Base-by-base conservation (phyloP, 768 basidiomycete species). In the Hydnomerulius pinastri region DNA sequence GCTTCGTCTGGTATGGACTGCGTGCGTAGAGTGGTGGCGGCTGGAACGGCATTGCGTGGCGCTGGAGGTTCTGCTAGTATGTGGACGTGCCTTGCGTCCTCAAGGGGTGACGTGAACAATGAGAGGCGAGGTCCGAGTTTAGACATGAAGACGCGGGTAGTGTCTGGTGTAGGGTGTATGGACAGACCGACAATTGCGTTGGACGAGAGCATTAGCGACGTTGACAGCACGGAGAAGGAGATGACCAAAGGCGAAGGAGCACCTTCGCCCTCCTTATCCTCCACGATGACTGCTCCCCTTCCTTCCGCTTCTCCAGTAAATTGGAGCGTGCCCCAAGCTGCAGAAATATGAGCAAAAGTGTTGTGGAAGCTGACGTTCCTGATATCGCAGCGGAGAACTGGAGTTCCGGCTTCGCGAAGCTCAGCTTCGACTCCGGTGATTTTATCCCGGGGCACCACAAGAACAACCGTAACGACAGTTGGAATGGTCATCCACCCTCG, bases 401-500 rank as follows among this genome's bases (percentile, higher is more conserved):
- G 65, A 3, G 60, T 69, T 11, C 55, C 60, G 2, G 36, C 50
- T 6, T 15, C 46, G 10, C 62, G 55, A 36, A 74, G 57, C 0
- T 57, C 49, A 7, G 53, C 17, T 45, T 63, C 63, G 40, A 71
- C 45, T 21, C 50, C 32, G 13, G 23, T 42, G 8, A 70, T 53
- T 41, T 51, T 62, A 43, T 46, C 51, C 13, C 67, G 59, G 8
- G 73, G 73, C 15, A 75, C 51, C 11, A 59, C 57, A 13, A 75
- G 59, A 20, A 65, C 55, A 33, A 75, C 43, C 4, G 67, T 66
- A 9, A 73, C 62, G 1, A 63, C 56, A 1, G 60, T 51, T 2
- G 74, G 72, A 20, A 73, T 54, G 12, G 33, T 43, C 4, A 50
- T 46, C 68, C 66, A 68, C 23, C 63, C 65, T 28, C 46, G 57